A percentile compares a stretch with the other conserved stretches of the same genome.
Evolutionary conservation across 179 eudicot species (phyloP).

Genomic region (Pouteria campechiana): DNA sequence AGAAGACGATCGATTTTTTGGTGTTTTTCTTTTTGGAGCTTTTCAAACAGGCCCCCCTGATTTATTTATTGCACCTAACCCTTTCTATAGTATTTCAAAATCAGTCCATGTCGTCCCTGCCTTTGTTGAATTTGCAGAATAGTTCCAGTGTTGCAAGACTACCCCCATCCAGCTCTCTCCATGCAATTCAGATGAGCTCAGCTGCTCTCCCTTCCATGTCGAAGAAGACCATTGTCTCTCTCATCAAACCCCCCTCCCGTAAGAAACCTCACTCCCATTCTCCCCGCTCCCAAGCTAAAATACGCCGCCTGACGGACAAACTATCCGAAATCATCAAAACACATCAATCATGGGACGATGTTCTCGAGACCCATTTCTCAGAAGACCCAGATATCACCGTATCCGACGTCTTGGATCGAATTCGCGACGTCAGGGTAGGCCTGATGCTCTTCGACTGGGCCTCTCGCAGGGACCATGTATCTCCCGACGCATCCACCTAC

Average conservation of each 20-base stretch:
- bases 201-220: constrained; percentile 48
- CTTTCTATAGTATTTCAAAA: too few species aligned
- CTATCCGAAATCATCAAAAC: constrained; percentile 39
- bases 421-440: constrained; percentile 48
- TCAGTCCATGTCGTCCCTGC: too few species aligned
- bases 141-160: too few species aligned
- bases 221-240: constrained; percentile 48
- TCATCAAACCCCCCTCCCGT: constrained; percentile 54
- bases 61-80: too few species aligned
- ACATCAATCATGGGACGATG: constrained; percentile 47
- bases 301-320: constrained; percentile 31
- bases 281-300: constrained; percentile 20
- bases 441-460: constrained; percentile 67
- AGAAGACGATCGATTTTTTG: too few species aligned
- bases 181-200: too few species aligned
- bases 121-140: too few species aligned
- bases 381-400: constrained; percentile 42
- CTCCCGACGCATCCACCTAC: constrained; percentile 58
- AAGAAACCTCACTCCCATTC: constrained; percentile 20
- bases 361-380: constrained; percentile 42
- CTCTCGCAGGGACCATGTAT: constrained; percentile 22
- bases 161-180: too few species aligned
- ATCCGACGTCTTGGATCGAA: constrained; percentile 71
- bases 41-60: too few species aligned
- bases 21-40: too few species aligned